Base-by-base conservation (phyloP, 176 grass and related monocot genomes). In the Calamus simplicifolius region DNA sequence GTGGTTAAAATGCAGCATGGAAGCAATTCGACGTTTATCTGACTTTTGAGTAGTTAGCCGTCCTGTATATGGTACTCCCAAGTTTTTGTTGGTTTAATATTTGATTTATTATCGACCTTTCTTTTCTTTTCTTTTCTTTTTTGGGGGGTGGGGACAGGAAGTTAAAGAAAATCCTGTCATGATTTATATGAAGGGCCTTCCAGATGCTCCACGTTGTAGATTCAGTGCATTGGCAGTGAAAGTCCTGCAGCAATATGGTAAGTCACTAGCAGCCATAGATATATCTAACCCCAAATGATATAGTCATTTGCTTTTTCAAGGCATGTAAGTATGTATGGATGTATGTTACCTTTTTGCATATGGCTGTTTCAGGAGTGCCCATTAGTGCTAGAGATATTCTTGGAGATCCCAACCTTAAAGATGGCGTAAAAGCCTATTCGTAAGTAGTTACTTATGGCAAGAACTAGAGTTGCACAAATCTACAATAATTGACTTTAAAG, bases 181-280 rank as follows among this genome's bases (percentile, higher is more conserved):
- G 38, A 83, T 92, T 66, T 98, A 89, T 65, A 98, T 92, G 88
- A 98, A 98, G 66, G 88, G 93, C 57, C 50, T 83, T 71, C 81
- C 79, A 63, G 84, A 89, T 61, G 79, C 84, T 78, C 88, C 93
- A 51, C 82, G 79, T 48, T 98, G 93, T 67, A 81, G 88, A 31
- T 92, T 98, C 60, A 98, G 93, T 62, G 88, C 93, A 61, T 56
- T 98, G 56, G 93, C 93, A 43, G 79, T 98, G 50, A 98, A 92
- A 69, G 85, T 98, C 67, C 81, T 98, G 50, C 70, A 93, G 43
- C 81, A 69, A 66, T 98, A 98, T 70, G 68, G 93, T 98, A 79
- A 79, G 27, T 61, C 74, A 27, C 3, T 27, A 52, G 23, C 30
- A 69, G 29, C 67, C 21, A 23, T 58, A 48, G 4, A 23, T 57